phyloP scores from a whole-genome alignment of 257 asterid species.

The Linaria vulgaris region DNA sequence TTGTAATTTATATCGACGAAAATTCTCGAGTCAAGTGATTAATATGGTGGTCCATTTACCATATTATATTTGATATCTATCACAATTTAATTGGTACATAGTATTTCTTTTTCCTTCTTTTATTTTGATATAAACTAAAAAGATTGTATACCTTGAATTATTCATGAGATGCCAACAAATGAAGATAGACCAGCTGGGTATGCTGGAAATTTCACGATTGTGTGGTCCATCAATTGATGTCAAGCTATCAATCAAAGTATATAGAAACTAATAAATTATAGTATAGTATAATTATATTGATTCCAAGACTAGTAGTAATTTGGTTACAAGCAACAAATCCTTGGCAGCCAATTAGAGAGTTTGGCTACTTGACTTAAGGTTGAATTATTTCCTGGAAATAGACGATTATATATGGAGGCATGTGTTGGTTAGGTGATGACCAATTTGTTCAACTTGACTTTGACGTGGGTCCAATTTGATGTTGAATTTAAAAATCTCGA shows the following conservation, averaged over 20 bases:
- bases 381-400: conserved; percentile 8
- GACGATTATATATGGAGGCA: too few species aligned
- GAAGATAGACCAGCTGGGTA: conserved; percentile 3
- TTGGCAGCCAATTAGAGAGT: conserved; percentile 1
- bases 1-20: too few species aligned
- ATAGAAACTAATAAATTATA: neutral
- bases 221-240: conserved; percentile 11
- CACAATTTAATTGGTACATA: neutral
- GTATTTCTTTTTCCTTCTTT: too few species aligned
- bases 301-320: conserved; percentile 6
- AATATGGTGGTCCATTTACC: too few species aligned
- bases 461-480: too few species aligned
- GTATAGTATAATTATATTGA: conserved; percentile 18
- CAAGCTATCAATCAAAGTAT: neutral
- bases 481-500: too few species aligned
- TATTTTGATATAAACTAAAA: conserved; percentile 16
- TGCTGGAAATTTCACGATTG: conserved; percentile 25
- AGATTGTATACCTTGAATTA: neutral
- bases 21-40: too few species aligned
- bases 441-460: too few species aligned
- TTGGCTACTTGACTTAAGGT: neutral
- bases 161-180: conserved; percentile 16
- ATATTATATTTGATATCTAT: too few species aligned
- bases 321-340: neutral
- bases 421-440: too few species aligned